Evolutionary conservation across 139 green algal genomes (phyloP).

Genomic region (Gonium pectorale): DNA sequence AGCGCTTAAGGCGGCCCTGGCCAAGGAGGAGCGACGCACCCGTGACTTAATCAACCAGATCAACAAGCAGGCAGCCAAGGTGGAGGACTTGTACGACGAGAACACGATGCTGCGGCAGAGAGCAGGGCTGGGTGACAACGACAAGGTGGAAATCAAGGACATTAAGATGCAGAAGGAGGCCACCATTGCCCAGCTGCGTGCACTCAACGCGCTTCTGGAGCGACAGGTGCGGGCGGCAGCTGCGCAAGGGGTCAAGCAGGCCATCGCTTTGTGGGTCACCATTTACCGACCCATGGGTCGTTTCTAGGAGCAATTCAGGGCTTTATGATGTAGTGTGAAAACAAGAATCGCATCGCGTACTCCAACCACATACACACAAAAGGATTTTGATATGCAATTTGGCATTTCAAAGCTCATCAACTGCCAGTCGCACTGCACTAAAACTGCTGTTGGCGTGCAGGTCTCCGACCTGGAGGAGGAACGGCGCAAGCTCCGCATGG

Average conservation of each 20-base stretch:
- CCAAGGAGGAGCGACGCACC: conserved; percentile 55
- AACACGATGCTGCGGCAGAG: conserved; percentile 67
- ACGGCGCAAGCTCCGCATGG: conserved; percentile 73
- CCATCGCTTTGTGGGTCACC: too few species aligned
- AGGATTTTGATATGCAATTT: too few species aligned
- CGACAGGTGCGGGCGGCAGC: conserved; percentile 53
- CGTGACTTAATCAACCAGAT: conserved; percentile 52
- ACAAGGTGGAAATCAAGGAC: conserved; percentile 64
- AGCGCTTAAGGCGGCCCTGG: conserved; percentile 65
- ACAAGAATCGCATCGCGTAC: too few species aligned
- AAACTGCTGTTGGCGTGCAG: conserved; percentile 43
- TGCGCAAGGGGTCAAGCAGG: not conserved
- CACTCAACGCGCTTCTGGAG: conserved; percentile 74
- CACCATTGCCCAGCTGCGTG: conserved; percentile 69
- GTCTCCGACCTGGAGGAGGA: conserved; percentile 83
- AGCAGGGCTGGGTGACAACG: conserved; percentile 49
- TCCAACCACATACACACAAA: too few species aligned
- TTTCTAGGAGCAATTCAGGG: too few species aligned
- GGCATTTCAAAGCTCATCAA: too few species aligned
- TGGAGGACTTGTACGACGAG: conserved; percentile 77
- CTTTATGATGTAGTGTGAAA: too few species aligned
- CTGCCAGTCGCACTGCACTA: too few species aligned
- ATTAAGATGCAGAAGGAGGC: conserved; percentile 72
- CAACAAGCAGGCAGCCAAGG: conserved; percentile 43
- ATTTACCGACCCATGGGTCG: too few species aligned